Conservation (phyloP, 371 early-diverging fungal species). For the Fennellomyces sp. region DNA sequence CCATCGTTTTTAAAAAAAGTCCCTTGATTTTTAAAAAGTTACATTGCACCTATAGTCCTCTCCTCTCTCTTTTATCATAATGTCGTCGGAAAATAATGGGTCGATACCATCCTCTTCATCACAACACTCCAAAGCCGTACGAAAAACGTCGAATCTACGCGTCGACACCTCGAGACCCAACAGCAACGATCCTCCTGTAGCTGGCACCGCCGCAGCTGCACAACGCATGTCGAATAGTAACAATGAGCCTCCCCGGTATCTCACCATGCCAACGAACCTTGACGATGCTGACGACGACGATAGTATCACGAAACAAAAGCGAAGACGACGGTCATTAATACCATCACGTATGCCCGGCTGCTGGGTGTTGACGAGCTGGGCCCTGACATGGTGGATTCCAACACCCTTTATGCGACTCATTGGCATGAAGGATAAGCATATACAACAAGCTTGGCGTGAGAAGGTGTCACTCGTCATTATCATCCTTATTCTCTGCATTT, state of each 20-base stretch:
- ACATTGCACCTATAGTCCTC: too few species aligned
- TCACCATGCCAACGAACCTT: background rate
- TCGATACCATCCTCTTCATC: background rate
- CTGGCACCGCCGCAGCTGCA: background rate
- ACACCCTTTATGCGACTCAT: slow-evolving; percentile 29
- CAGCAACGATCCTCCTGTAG: background rate
- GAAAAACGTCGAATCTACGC: slow-evolving; percentile 5
- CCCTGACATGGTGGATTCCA: slow-evolving; percentile 49
- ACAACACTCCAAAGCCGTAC: background rate
- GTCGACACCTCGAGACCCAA: slow-evolving; percentile 9
- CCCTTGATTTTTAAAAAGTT: background rate
- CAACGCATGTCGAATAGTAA: background rate
- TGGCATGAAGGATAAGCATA: slow-evolving; percentile 56
- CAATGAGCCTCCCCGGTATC: background rate
- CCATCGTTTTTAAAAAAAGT: background rate
- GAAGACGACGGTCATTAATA: background rate
- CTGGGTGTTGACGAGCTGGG: slow-evolving; percentile 42
- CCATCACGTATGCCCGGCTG: slow-evolving; percentile 18
- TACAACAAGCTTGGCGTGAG: slow-evolving; percentile 94
- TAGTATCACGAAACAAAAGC: slow-evolving; percentile 2
- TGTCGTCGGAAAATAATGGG: slow-evolving; percentile 6
- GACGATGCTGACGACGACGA: background rate
- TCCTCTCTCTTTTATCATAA: background rate
- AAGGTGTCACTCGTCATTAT: slow-evolving; percentile 82
- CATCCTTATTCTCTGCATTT: slow-evolving; percentile 62